Conservation (phyloP, 208 protist species). For the Tritrichomonas foetus region DNA sequence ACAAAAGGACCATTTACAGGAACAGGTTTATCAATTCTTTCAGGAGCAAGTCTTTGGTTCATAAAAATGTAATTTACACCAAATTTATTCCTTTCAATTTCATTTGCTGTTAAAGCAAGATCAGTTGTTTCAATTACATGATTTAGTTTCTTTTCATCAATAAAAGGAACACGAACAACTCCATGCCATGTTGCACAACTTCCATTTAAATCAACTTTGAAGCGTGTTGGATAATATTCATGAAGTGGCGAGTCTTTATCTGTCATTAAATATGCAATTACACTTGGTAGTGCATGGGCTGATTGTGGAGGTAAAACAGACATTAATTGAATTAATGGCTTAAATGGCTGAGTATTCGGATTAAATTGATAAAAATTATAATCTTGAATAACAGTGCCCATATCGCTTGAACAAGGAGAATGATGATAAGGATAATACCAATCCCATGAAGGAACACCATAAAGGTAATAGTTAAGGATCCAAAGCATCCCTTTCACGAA, state of each 20-base stretch:
- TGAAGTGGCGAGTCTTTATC: slow-evolving; percentile 75
- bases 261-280: slow-evolving; percentile 69
- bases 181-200: slow-evolving; percentile 72
- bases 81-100: not conserved
- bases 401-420: slow-evolving; percentile 63
- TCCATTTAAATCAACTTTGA: slow-evolving; percentile 88
- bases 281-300: slow-evolving; percentile 69
- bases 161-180: slow-evolving; percentile 74
- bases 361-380: not conserved
- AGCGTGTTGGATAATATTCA: slow-evolving; percentile 86
- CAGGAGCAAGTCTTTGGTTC: not conserved
- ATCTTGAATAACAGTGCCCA: slow-evolving; percentile 47
- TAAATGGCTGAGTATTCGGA: slow-evolving; percentile 68
- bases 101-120: not conserved
- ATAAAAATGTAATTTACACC: not conserved
- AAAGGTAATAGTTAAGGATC: slow-evolving; percentile 68
- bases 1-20: not conserved
- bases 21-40: not conserved
- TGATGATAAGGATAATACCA: slow-evolving; percentile 76
- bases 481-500: slow-evolving; percentile 65
- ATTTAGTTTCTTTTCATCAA: slow-evolving; percentile 61
- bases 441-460: slow-evolving; percentile 60
- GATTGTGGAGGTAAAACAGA: slow-evolving; percentile 55
- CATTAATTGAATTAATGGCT: slow-evolving; percentile 89
- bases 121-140: not conserved